Evolutionary conservation across 306 rosid genomes (phyloP).

Genomic region (cucumber (Cucumis sativus)): DNA sequence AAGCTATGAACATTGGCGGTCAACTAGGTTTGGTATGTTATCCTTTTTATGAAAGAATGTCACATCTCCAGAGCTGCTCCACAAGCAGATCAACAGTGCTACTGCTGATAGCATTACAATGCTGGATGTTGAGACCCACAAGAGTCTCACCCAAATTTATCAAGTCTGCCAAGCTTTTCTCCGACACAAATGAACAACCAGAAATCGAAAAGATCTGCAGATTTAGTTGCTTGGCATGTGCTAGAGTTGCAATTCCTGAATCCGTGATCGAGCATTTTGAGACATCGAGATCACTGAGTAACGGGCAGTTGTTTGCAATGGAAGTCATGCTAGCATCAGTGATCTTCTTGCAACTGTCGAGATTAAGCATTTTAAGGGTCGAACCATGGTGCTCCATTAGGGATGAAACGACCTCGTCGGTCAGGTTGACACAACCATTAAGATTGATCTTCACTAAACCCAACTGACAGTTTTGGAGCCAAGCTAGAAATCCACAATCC

Average conservation of each 20-base stretch:
- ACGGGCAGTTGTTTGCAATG: conserved; percentile 48
- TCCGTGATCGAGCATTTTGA: conserved; percentile 62
- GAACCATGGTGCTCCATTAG: conserved; percentile 45
- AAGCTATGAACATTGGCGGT: background rate
- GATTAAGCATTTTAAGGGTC: conserved; percentile 57
- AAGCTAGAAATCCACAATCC: conserved; percentile 49
- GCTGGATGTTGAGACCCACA: conserved; percentile 59
- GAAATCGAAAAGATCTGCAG: conserved; percentile 66
- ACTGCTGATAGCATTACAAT: conserved; percentile 56
- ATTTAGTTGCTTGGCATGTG: conserved; percentile 25
- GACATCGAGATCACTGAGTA: conserved; percentile 61
- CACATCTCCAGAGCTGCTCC: conserved; percentile 62
- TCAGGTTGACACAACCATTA: conserved; percentile 55
- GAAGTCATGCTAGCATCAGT: conserved; percentile 49
- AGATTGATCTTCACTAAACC: conserved; percentile 62
- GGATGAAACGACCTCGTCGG: conserved; percentile 42
- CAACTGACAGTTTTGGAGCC: conserved; percentile 46
- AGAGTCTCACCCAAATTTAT: conserved; percentile 47
- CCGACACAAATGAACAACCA: conserved; percentile 47
- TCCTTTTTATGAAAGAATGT: conserved; percentile 49
- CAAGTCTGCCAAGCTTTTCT: conserved; percentile 49
- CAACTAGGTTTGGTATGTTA: background rate
- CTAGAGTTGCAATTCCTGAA: conserved; percentile 50
- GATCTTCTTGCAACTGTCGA: conserved; percentile 53
- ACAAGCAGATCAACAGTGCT: conserved; percentile 36